Conservation (phyloP, 352 stramenopile genomes). For the Pelagophyceae sp. region DNA sequence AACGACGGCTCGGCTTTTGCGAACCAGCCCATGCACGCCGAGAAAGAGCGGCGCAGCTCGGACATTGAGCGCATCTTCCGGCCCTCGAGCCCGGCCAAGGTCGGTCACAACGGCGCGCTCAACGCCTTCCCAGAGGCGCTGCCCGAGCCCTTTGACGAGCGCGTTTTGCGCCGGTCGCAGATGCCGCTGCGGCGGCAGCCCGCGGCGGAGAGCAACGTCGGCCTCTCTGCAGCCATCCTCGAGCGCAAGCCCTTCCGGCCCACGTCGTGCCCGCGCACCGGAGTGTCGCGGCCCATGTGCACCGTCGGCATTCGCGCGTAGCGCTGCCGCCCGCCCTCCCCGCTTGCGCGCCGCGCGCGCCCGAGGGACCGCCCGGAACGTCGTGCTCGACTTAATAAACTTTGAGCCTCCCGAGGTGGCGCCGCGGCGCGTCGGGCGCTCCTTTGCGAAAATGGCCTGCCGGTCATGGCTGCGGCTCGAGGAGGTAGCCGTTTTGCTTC, state of each 20-base stretch:
- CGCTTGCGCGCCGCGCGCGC: too few species aligned
- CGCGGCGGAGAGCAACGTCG: background rate
- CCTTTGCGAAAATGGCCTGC: too few species aligned
- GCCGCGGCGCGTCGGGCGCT: too few species aligned
- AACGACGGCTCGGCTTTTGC: background rate
- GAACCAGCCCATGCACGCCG: background rate
- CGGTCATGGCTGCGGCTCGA: too few species aligned
- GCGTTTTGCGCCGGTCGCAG: background rate
- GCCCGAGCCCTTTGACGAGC: slow-evolving; percentile 6
- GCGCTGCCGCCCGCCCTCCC: too few species aligned
- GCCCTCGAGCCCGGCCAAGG: background rate
- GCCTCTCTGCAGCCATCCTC: background rate
- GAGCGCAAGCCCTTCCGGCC: slow-evolving; percentile 12
- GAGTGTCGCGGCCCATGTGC: background rate
- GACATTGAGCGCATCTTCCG: background rate
- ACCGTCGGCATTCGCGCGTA: background rate
- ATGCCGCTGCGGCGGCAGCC: background rate
- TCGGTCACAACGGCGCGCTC: background rate
- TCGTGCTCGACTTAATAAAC: too few species aligned
- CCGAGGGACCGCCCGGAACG: too few species aligned
- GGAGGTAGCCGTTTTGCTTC: background rate
- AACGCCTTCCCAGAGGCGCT: background rate
- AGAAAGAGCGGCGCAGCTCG: background rate
- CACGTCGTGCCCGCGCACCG: background rate
- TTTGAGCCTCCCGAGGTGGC: too few species aligned